Percentiles rank a stretch among this genome's conserved stretches.
Evolutionary conservation across 345 rosid genomes (phyloP).

Genomic region (Salix caprea): DNA sequence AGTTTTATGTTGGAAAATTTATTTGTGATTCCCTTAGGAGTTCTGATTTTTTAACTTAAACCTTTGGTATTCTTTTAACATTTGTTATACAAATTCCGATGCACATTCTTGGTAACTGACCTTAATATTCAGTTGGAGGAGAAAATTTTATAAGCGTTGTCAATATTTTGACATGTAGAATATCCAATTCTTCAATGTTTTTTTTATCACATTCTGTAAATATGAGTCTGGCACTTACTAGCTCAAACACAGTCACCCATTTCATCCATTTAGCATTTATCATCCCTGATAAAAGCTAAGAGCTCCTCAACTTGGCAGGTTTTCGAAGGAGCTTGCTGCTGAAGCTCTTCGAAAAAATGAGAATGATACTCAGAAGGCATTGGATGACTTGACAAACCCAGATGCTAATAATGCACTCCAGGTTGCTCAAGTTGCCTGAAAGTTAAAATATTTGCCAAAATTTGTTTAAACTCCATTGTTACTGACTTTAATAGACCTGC

Average conservation of each 20-base stretch:
- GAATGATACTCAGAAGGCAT: constrained; percentile 70
- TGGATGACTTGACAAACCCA: constrained; percentile 82
- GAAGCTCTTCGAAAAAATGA: constrained; percentile 90
- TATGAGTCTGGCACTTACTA: not conserved
- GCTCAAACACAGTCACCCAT: not conserved
- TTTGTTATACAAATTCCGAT: not conserved
- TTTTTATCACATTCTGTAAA: not conserved
- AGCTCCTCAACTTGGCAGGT: constrained; percentile 45
- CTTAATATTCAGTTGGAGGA: not conserved
- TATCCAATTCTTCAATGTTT: not conserved
- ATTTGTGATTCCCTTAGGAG: not conserved
- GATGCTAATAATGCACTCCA: constrained; percentile 61
- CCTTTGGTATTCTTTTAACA: not conserved
- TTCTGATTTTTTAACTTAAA: not conserved
- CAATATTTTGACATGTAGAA: not conserved
- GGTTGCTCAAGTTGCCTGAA: constrained; percentile 28
- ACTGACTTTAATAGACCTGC: constrained; percentile 20
- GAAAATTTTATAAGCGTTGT: not conserved
- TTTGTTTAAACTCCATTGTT: not conserved
- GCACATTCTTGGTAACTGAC: not conserved
- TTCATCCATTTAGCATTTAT: not conserved
- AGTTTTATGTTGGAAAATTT: not conserved
- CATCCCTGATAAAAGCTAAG: not conserved
- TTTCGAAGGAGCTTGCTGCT: constrained; percentile 75
- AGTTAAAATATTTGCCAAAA: not conserved